Base-by-base conservation (phyloP, 768 basidiomycete genomes). In the Podaxis mareebaensis region DNA sequence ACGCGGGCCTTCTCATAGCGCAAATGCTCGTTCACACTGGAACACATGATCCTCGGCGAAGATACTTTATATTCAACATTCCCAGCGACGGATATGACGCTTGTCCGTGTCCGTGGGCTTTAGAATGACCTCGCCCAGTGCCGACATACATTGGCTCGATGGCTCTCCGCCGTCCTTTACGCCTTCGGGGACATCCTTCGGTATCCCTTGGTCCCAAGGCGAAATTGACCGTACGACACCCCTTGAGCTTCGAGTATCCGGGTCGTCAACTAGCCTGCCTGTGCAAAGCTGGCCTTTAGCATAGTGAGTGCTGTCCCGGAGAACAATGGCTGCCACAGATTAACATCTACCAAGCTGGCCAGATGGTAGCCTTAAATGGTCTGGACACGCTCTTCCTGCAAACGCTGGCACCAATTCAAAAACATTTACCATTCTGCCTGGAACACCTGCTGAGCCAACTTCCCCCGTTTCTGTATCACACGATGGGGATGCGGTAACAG, bases 301-400 rank as follows among this genome's bases (percentile, higher is more conserved):
- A 44, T 78, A 72, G 76, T 77, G 48, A 53, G 74, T 70, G 17
- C 17, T 26, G 22, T 15, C 1, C 13, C 3, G 38, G 20, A 10
- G 17, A 22, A 56, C 42, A 17, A 12, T 3, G 20, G 26, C 10
- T 36, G 3, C 13, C 51, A 11, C 2, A 11, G 13, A 24, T 11
- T 51, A 24, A 51, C 12, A 53, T 38, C 15, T 68, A 39, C 61
- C 17, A 51, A 76, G 76, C 53, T 78, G 77, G 77, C 77, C 77
- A 13, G 77, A 78, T 53, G 77, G 76, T 30, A 75, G 71, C 55
- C 64, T 78, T 12, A 78, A 78, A 65, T 78, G 77, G 77, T 77
- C 76, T 3, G 77, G 76, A 8, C 77, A 78, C 63, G 70, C 76
- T n/a, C 64, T 78, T 33, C 63, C 72, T 15, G 72, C 74, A 2